Evolutionary conservation across 2,329 filamentous ascomycete genomes (phyloP).

Genomic region (Penicillium decumbens): DNA sequence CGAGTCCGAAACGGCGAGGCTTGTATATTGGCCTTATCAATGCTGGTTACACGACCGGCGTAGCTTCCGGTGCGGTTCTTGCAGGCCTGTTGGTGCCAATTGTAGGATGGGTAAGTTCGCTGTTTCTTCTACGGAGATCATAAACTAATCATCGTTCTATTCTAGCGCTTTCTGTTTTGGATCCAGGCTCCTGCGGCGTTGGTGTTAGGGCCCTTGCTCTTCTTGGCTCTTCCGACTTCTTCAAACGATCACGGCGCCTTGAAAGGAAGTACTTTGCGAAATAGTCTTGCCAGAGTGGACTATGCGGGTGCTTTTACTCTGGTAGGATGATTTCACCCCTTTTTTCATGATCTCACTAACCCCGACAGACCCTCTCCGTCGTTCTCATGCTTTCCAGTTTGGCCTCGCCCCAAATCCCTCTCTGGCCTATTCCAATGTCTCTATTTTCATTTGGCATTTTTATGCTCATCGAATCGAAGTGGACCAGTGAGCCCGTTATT

Average conservation of each 20-base stretch:
- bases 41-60: slow-evolving; percentile 64
- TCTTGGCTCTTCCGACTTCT: slow-evolving; percentile 60
- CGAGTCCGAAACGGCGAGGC: slow-evolving; percentile 62
- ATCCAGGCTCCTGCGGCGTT: slow-evolving; percentile 63
- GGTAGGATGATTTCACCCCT: slow-evolving; percentile 40
- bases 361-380: slow-evolving; percentile 55
- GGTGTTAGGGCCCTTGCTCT: slow-evolving; percentile 58
- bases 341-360: slow-evolving; percentile 3
- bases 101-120: slow-evolving; percentile 63
- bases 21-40: slow-evolving; percentile 71
- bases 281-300: slow-evolving; percentile 64
- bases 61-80: slow-evolving; percentile 66
- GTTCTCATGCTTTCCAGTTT: slow-evolving; percentile 69
- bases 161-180: slow-evolving; percentile 66
- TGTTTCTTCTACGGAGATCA: no score
- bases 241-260: slow-evolving; percentile 35
- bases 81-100: slow-evolving; percentile 60
- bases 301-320: slow-evolving; percentile 67
- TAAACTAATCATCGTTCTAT: background rate
- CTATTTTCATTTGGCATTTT: slow-evolving; percentile 54
- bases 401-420: slow-evolving; percentile 58
- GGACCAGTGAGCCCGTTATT: slow-evolving; percentile 67
- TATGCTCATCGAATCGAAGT: slow-evolving; percentile 58
- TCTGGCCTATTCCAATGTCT: slow-evolving; percentile 58
- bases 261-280: slow-evolving; percentile 38